Evolutionary conservation across 805 yeast species (phyloP).

Genomic region (Saccharomycopsis oosterbeekiorum): DNA sequence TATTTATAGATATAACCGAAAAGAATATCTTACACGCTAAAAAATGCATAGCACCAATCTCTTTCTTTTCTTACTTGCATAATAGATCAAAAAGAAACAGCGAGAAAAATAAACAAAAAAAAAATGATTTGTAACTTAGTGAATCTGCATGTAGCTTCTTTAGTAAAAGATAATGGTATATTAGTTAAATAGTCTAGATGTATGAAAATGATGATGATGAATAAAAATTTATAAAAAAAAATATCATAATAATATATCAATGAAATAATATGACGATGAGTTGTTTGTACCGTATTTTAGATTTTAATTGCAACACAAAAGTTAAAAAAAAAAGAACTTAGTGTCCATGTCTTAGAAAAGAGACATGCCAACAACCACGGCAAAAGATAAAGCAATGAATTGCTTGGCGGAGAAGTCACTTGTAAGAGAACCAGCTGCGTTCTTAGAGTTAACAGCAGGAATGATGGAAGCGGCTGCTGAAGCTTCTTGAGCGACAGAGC

Average conservation of each 20-base stretch:
- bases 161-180: not conserved
- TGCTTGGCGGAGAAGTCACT: not conserved
- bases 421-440: not conserved
- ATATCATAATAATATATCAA: not conserved
- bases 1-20: not conserved
- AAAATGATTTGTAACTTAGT: not conserved
- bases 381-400: not conserved
- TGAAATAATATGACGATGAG: too few relatives aligned
- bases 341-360: not conserved
- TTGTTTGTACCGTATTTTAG: not conserved
- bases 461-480: not conserved
- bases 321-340: not conserved
- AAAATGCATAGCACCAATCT: not conserved
- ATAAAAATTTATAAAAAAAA: too few relatives aligned
- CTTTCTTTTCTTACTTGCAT: too few relatives aligned
- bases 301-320: not conserved
- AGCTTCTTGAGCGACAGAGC: not conserved
- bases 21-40: not conserved
- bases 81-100: not conserved
- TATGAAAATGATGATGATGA: not conserved
- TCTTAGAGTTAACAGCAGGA: not conserved
- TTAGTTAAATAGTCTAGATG: not conserved
- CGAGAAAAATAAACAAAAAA: not conserved
- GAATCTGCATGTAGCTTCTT: not conserved
- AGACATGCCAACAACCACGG: not conserved